Evolutionary conservation across 2,329 filamentous ascomycete species (phyloP), one percentile per base, ranked within the genome.

Genomic region (Monilinia aucupariae): DNA sequence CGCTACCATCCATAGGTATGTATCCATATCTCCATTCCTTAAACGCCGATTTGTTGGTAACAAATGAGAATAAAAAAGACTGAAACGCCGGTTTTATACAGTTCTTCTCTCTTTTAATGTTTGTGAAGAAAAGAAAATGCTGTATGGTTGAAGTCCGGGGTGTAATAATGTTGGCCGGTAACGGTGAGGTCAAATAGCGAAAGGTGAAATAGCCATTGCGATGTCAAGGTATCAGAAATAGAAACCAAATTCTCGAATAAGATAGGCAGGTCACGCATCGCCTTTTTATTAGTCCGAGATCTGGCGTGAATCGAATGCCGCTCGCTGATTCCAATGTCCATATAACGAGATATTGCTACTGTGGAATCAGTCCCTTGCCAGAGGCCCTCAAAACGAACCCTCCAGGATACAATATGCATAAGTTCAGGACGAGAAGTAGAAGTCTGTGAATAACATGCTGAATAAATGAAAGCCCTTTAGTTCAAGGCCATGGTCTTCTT

Each of bases 401-500:
- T 45, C 4, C 13, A n/a, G 53, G 27, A 47, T 22, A 34, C 32
- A 22, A 45, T 45, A 45, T 56, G 20, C 32, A 22, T 30, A 34
- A 56, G 43, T 17, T 32, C 13, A 58, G 3, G 34, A 37, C 48
- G n/a, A 10, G 54, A 25, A 30, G 4, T 43, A 4, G 20, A 27
- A 27, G 32, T 30, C 30, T 34, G 13, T 34, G 45, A 56, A 4
- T 47, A 58, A 32, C 22, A 22, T 47, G 41, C 25, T 17, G 13
- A 41, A 32, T 17, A 41, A n/a, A 22, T 45, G 30, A 58, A 34
- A 7, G 39, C 3, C n/a, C 20, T 20, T 39, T 45, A 62, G 15
- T 58, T 32, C 27, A 74, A 65, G 65, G 70, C 65, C 68, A 96
- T 79, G 41, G 89, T 74, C 70, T 82, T 84, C 80, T 96, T 96